Conservation (phyloP, 129 eudicot genomes). For the Calendula officinalis region DNA sequence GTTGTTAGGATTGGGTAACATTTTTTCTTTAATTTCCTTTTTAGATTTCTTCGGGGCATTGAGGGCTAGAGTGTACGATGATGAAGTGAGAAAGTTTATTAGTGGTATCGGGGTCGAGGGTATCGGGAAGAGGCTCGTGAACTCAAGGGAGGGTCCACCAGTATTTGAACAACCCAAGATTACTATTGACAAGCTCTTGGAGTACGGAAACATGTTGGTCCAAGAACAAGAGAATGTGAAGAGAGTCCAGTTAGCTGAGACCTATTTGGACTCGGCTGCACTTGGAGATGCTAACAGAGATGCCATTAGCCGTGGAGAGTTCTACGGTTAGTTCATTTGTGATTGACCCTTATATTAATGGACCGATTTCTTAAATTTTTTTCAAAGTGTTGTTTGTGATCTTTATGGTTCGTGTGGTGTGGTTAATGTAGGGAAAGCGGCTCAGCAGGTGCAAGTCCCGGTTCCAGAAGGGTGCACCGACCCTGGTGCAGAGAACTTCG, state of each 20-base stretch:
- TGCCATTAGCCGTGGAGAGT: slow-evolving; percentile 58
- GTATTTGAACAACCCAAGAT: slow-evolving; percentile 82
- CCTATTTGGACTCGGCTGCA: slow-evolving; percentile 81
- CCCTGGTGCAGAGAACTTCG: slow-evolving; percentile 55
- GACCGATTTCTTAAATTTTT: background rate
- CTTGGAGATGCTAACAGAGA: slow-evolving; percentile 93
- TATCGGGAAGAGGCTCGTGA: slow-evolving; percentile 81
- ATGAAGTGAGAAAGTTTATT: slow-evolving; percentile 84
- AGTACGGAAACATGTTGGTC: slow-evolving; percentile 84
- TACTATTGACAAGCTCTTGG: slow-evolving; percentile 71
- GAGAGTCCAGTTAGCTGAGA: slow-evolving; percentile 93
- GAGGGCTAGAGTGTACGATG: slow-evolving; percentile 98
- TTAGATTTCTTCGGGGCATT: slow-evolving; percentile 95
- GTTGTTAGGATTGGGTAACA: too few relatives aligned
- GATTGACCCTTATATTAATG: background rate
- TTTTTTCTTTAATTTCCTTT: background rate
- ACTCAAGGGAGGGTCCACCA: slow-evolving; percentile 91
- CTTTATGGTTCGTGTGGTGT: slow-evolving; percentile 6
- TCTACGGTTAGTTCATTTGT: slow-evolving; percentile 61
- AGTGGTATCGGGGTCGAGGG: slow-evolving; percentile 49
- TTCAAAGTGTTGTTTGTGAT: slow-evolving; percentile 1
- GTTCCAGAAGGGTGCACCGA: slow-evolving; percentile 74
- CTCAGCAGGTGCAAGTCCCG: slow-evolving; percentile 61
- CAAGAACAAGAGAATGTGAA: slow-evolving; percentile 93
- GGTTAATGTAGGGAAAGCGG: slow-evolving; percentile 61